Evolutionary conservation across 371 early-diverging fungal species (phyloP).

Genomic region (Mucor racemosus): DNA sequence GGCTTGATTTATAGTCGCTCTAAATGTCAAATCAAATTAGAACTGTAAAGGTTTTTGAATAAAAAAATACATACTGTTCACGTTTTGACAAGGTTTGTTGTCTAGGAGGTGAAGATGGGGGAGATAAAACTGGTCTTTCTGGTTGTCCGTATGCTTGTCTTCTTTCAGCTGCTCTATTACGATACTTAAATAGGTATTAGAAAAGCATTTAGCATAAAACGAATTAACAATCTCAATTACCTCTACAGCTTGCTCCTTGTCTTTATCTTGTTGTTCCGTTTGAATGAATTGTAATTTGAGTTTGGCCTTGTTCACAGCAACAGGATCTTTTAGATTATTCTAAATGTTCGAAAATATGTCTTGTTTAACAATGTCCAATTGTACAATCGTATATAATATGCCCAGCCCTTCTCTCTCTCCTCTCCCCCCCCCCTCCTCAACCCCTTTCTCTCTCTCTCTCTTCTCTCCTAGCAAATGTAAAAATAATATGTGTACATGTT

Average conservation of each 20-base stretch:
- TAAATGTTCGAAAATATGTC: constrained; percentile 16
- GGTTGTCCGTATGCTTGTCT: constrained; percentile 70
- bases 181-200: constrained; percentile 36
- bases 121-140: constrained; percentile 42
- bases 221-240: constrained; percentile 14
- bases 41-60: too few relatives aligned
- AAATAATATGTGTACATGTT: background rate
- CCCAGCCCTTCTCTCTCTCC: background rate
- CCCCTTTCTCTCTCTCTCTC: background rate
- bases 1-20: constrained; percentile 11
- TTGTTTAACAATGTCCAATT: constrained; percentile 5
- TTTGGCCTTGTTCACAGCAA: constrained; percentile 38
- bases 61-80: constrained; percentile 18
- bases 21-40: too few relatives aligned
- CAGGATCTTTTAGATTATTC: constrained; percentile 44
- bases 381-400: background rate
- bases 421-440: background rate
- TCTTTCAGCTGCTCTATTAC: constrained; percentile 73
- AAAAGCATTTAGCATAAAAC: too few relatives aligned
- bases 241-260: constrained; percentile 31
- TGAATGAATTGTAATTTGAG: constrained; percentile 33
- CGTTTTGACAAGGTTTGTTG: constrained; percentile 3
- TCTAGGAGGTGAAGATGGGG: constrained; percentile 23
- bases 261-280: constrained; percentile 18
- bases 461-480: too few relatives aligned